Evolutionary conservation across 23 red algal genomes (phyloP).

Genomic region (Gracilaria vermiculophylla): DNA sequence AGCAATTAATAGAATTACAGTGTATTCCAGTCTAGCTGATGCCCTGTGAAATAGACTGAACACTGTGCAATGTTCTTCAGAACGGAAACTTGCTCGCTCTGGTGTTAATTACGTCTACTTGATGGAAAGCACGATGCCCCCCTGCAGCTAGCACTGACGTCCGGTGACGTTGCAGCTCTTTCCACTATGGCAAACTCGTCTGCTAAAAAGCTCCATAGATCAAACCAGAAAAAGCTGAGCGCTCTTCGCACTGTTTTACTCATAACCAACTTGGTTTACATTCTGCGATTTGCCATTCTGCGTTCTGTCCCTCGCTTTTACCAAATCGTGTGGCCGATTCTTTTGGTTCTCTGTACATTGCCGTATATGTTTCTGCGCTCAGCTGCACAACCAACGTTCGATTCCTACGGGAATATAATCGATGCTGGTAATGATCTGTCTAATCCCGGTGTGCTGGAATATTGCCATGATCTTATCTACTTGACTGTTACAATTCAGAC

Average conservation of each 20-base stretch:
- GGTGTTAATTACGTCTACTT: no score
- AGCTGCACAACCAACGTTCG: conserved; percentile 26
- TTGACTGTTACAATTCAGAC: not conserved
- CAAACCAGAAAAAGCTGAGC: not conserved
- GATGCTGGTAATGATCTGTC: conserved; percentile 40
- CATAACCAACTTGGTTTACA: not conserved
- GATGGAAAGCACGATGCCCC: no score
- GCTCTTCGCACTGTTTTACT: not conserved
- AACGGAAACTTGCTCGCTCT: no score
- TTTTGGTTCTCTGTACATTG: not conserved
- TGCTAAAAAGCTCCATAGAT: conserved; percentile 21
- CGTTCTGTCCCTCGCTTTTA: conserved; percentile 24
- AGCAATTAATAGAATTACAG: no score
- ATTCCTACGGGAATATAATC: conserved; percentile 4
- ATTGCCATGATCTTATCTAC: conserved; percentile 42
- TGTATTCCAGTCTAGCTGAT: no score
- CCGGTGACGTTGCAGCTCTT: not conserved
- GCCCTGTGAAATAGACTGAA: no score
- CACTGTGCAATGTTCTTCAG: no score
- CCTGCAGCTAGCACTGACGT: no score
- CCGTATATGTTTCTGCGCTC: conserved; percentile 34
- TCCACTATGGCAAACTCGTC: conserved; percentile 30
- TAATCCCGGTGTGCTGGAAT: conserved; percentile 35
- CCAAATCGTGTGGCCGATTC: conserved; percentile 22
- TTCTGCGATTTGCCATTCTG: not conserved